A percentile compares a stretch with the other conserved stretches of the same genome.
phyloP scores from a whole-genome alignment of 148 eudicot species.

The Beta vulgaris region DNA sequence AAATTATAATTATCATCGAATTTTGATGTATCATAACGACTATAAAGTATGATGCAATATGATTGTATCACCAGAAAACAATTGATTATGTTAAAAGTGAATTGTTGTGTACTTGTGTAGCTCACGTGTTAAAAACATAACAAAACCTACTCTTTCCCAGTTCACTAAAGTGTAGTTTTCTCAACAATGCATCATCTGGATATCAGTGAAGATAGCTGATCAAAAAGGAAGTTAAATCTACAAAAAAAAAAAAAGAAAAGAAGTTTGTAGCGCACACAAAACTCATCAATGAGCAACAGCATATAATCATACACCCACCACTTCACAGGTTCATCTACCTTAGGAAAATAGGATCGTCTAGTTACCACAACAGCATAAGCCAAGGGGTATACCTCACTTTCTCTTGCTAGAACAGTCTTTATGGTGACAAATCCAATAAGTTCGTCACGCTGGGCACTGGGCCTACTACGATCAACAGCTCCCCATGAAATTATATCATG shows the following conservation, averaged over 20 bases:
- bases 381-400: slow-evolving; percentile 71
- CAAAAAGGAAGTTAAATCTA: not conserved
- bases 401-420: slow-evolving; percentile 61
- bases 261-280: not conserved
- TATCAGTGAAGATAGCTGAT: not conserved
- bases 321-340: not conserved
- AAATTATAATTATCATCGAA: not conserved
- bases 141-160: not conserved
- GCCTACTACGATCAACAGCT: slow-evolving; percentile 86
- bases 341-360: not conserved
- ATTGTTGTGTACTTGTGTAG: not conserved
- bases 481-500: slow-evolving; percentile 88
- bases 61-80: too few species aligned
- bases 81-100: not conserved
- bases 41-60: too few species aligned
- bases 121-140: not conserved
- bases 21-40: too few species aligned
- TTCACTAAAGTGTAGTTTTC: not conserved
- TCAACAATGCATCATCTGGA: not conserved
- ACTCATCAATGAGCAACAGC: not conserved
- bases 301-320: not conserved
- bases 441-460: slow-evolving; percentile 60
- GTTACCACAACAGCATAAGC: not conserved
- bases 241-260: not conserved
- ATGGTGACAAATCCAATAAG: slow-evolving; percentile 93